Base-by-base conservation (phyloP, 2,329 filamentous ascomycete species). In the Diaporthe eres region DNA sequence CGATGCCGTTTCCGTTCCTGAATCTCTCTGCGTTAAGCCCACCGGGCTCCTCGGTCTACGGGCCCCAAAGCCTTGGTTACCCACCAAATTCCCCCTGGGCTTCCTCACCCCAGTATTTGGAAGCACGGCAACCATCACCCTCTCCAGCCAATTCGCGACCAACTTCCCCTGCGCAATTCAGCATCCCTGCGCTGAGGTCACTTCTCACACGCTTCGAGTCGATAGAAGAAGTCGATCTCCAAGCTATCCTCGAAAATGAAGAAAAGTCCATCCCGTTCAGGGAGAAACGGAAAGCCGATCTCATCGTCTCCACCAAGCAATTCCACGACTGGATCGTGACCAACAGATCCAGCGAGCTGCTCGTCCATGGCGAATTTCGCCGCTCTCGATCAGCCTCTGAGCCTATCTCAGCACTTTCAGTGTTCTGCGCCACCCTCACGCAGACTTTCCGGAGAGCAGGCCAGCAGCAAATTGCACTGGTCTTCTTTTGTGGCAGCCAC, bases 221-320 rank as follows among this genome's bases (percentile, higher is more conserved):
- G 6, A 44, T 61, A n/a, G 58, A 61, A 7, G 37, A 42, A n/a
- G 13, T 42, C 22, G 58, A 61, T 61, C 12, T 61, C 12, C n/a
- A n/a, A n/a, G n/a, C 37, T 5, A 61, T 61, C 12, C 58, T 61
- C 0, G 58, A 42, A 37, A 28, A 19, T 1, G 58, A 61, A 44
- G 37, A 42, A 3, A 37, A 61, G 22, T 42, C 58, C 6, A 61
- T 42, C 1, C 37, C 58, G 6, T 61, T 42, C 22, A 42, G 58
- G 37, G 58, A 61, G 58, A 61, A 61, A 19, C 58, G 58, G 13
- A 61, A 61, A 19, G 58, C 58, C 12, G 58, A 61, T 13, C 58
- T 61, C 37, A 44, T 44, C n/a, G 58, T 61, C 13, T 61, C 58
- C 37, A 61, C 58, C 6, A 61, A 61, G n/a, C 58, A 61, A 10